Conservation (phyloP, 1,139 yeast genomes). For the Candida anutae region DNA sequence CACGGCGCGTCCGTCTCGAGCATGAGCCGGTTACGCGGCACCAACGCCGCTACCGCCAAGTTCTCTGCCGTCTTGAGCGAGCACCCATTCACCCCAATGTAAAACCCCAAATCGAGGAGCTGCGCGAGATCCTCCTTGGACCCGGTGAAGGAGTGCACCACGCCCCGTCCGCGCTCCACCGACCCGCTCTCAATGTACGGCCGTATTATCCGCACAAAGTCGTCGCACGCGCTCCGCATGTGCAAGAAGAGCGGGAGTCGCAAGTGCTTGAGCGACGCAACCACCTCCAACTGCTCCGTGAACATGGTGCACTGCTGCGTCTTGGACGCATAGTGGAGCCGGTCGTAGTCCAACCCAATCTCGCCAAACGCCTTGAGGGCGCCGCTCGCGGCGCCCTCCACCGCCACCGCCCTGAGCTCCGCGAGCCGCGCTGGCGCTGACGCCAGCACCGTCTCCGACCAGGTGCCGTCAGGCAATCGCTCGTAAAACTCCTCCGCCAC, state of each 20-base stretch:
- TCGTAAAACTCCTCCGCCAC: constrained; percentile 52
- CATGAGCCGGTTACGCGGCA: constrained; percentile 65
- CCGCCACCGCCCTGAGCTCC: constrained; percentile 42
- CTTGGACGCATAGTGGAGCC: constrained; percentile 67
- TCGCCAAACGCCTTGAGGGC: constrained; percentile 79
- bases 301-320: constrained; percentile 65
- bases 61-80: constrained; percentile 76
- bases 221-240: constrained; percentile 82
- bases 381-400: constrained; percentile 41
- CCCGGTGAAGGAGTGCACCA: constrained; percentile 94
- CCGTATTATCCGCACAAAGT: constrained; percentile 54
- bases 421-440: constrained; percentile 32
- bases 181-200: constrained; percentile 45
- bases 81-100: constrained; percentile 86
- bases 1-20: constrained; percentile 97
- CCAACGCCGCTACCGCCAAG: constrained; percentile 50
- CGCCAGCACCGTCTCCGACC: constrained; percentile 16
- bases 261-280: constrained; percentile 38
- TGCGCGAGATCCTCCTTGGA: constrained; percentile 49
- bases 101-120: constrained; percentile 53
- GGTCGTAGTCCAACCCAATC: constrained; percentile 87
- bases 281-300: constrained; percentile 59
- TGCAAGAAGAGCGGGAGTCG: constrained; percentile 77
- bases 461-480: constrained; percentile 9
- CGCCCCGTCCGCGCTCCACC: constrained; percentile 43